phyloP scores from a whole-genome alignment of 1,139 yeast species.

The Geotrichum siamense region DNA sequence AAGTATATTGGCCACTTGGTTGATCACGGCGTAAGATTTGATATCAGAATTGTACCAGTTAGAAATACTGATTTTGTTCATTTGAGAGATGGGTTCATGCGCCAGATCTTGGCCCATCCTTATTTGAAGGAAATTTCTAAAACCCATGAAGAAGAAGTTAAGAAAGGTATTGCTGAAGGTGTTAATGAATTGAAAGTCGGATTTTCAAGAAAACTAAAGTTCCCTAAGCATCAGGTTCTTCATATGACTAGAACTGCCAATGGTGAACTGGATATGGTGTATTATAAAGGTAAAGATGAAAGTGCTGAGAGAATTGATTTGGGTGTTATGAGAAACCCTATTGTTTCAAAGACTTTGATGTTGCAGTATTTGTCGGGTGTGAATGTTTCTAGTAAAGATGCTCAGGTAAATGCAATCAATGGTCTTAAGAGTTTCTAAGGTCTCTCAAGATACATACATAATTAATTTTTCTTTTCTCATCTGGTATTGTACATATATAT shows the following conservation, averaged over 20 bases:
- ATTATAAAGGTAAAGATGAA: conserved; percentile 33
- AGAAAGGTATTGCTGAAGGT: conserved; percentile 28
- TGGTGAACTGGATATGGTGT: conserved; percentile 44
- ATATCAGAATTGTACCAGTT: conserved; percentile 74
- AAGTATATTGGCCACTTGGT: conserved; percentile 50
- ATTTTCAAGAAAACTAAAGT: conserved; percentile 35
- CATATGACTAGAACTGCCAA: conserved; percentile 42
- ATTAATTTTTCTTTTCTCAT: too few species aligned
- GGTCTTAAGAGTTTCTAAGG: conserved; percentile 28
- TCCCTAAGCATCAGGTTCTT: conserved; percentile 54
- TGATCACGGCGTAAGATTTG: conserved; percentile 53
- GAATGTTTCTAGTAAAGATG: conserved; percentile 48
- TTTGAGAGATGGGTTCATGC: conserved; percentile 79
- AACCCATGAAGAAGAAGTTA: conserved; percentile 14
- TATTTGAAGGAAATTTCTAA: conserved; percentile 36
- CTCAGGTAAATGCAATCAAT: conserved; percentile 29
- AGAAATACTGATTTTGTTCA: conserved; percentile 87
- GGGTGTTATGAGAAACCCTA: conserved; percentile 35
- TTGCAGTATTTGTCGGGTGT: conserved; percentile 55
- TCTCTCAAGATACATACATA: too few species aligned
- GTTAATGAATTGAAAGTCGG: conserved; percentile 33
- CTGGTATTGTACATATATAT: too few species aligned
- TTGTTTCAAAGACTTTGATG: conserved; percentile 49
- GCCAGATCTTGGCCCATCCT: conserved; percentile 59
- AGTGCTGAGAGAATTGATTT: conserved; percentile 34